Conservation (phyloP, 139 green algal genomes). For the Desmodesmus armatus region DNA sequence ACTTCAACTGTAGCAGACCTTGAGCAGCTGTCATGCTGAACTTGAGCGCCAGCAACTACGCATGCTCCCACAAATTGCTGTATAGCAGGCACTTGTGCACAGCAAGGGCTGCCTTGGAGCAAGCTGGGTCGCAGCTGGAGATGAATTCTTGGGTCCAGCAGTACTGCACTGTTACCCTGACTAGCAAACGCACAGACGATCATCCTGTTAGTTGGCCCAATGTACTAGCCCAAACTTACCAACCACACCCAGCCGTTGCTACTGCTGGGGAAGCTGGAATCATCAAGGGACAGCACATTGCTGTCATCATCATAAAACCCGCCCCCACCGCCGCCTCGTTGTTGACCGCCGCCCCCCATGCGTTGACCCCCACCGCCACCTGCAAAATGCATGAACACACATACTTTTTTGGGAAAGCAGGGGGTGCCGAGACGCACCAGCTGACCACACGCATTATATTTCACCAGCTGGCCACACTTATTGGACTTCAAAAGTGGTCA, state of each 20-base stretch:
- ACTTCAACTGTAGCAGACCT: neutral
- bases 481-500: too few species aligned
- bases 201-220: neutral
- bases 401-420: too few species aligned
- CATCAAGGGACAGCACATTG: constrained; percentile 61
- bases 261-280: constrained; percentile 62
- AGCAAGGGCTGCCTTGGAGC: neutral
- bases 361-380: too few species aligned
- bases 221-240: constrained; percentile 1
- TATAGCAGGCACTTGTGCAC: neutral
- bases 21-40: too few species aligned
- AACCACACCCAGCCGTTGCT: constrained; percentile 73
- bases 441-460: too few species aligned
- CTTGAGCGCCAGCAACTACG: neutral
- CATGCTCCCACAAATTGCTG: neutral
- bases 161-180: neutral
- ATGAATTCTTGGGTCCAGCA: neutral
- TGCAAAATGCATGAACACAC: too few species aligned
- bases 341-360: too few species aligned
- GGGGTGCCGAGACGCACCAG: too few species aligned
- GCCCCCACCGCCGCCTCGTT: neutral
- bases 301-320: constrained; percentile 69
- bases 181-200: neutral
- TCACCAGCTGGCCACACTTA: too few species aligned
- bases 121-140: neutral